These are phyloP conservation scores for Candida ovalis DNA, from an alignment of 805 yeast genomes.

Conservation along the genomic window DNA sequence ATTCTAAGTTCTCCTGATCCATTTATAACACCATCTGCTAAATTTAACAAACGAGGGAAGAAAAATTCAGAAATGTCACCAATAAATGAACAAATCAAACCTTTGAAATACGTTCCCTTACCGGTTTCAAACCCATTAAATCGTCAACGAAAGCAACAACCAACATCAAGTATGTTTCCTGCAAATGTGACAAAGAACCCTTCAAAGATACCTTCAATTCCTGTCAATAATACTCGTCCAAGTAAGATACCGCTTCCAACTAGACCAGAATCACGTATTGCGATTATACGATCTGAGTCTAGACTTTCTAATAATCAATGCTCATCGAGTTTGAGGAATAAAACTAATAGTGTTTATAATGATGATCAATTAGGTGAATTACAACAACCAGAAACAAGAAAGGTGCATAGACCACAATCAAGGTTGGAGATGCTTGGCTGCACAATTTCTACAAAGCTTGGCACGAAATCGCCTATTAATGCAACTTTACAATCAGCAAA, in stretches of 20 bases:
- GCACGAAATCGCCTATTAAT: conserved; percentile 3
- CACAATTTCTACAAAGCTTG: conserved; percentile 1
- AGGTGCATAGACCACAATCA: conserved; percentile 11
- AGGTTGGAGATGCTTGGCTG: conserved; percentile 13
- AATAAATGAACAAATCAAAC: conserved; percentile 4
- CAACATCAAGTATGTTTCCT: not conserved
- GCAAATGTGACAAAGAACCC: not conserved
- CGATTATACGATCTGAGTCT: conserved; percentile 15
- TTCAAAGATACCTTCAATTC: not conserved
- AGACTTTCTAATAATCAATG: conserved; percentile 1
- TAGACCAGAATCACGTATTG: conserved; percentile 23
- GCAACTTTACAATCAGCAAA: not conserved
- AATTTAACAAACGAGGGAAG: not conserved
- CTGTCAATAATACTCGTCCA: not conserved
- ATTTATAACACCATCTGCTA: conserved; percentile 27
- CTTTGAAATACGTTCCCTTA: conserved; percentile 22
- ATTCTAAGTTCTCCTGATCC: conserved; percentile 24
- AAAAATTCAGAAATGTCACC: conserved; percentile 1
- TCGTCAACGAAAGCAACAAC: conserved; percentile 1
- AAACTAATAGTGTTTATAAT: not conserved
- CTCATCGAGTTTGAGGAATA: conserved; percentile 1
- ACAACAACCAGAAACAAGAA: not conserved
- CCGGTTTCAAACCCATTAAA: conserved; percentile 17
- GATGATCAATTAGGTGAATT: too few species aligned
- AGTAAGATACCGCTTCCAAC: conserved; percentile 27